A percentile compares a stretch with the other conserved stretches of the same genome.
These are phyloP conservation scores for Geotrichum macrosporum DNA, from an alignment of 1,139 yeast species.

Conservation along the genomic window DNA sequence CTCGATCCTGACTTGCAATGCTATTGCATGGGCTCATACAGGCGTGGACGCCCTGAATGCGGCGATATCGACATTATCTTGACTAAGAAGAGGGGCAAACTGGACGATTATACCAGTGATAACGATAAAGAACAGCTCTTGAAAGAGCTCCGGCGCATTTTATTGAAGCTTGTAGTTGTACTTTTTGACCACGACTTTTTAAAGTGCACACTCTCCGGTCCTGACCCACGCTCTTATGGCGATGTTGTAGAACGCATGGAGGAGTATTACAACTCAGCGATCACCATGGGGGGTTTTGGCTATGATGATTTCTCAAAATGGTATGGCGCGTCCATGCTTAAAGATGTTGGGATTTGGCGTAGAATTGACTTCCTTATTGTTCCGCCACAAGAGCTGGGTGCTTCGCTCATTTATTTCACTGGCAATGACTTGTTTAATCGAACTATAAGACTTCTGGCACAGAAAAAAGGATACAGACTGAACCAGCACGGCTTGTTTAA, in stretches of 20 bases:
- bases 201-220: slow-evolving; percentile 34
- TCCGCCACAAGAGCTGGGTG: slow-evolving; percentile 50
- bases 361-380: slow-evolving; percentile 54
- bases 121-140: slow-evolving; percentile 32
- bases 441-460: slow-evolving; percentile 46
- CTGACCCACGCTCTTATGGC: slow-evolving; percentile 15
- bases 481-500: slow-evolving; percentile 49
- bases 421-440: slow-evolving; percentile 58
- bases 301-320: slow-evolving; percentile 19
- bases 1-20: slow-evolving; percentile 43
- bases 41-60: slow-evolving; percentile 47
- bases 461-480: slow-evolving; percentile 43
- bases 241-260: neutral
- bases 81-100: slow-evolving; percentile 36
- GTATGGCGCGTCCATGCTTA: slow-evolving; percentile 15
- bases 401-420: slow-evolving; percentile 53
- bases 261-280: slow-evolving; percentile 1
- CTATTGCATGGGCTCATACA: slow-evolving; percentile 53
- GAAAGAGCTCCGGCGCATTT: slow-evolving; percentile 33
- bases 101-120: neutral
- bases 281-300: slow-evolving; percentile 1
- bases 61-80: slow-evolving; percentile 60
- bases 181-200: slow-evolving; percentile 38
- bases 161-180: slow-evolving; percentile 35
- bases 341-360: slow-evolving; percentile 42